These are phyloP conservation scores for Barnettozyma salicaria DNA, from an alignment of 805 yeast genomes.

Conservation along the genomic window DNA sequence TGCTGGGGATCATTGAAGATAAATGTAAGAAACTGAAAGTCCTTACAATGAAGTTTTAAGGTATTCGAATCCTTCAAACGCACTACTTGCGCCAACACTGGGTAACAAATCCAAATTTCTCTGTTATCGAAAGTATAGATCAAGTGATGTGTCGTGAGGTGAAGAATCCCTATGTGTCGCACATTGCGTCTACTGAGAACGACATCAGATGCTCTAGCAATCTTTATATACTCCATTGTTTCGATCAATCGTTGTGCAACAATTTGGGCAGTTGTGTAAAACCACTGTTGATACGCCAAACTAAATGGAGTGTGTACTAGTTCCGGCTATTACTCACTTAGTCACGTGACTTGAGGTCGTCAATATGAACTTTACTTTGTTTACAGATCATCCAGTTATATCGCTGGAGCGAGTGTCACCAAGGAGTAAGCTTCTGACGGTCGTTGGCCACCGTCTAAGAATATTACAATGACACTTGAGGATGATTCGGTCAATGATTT, in stretches of 20 bases:
- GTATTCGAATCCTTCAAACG: slow-evolving; percentile 37
- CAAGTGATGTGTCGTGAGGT: slow-evolving; percentile 69
- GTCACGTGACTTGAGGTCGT: too few species aligned
- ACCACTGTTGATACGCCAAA: too few species aligned
- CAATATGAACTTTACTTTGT: too few species aligned
- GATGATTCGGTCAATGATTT: slow-evolving; percentile 9
- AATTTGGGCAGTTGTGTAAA: too few species aligned
- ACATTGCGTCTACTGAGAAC: slow-evolving; percentile 54
- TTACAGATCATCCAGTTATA: not conserved
- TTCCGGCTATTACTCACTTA: too few species aligned
- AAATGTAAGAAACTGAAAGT: slow-evolving; percentile 74
- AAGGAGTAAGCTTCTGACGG: too few species aligned
- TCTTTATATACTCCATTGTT: slow-evolving; percentile 22
- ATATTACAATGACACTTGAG: slow-evolving; percentile 2
- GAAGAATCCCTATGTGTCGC: slow-evolving; percentile 52
- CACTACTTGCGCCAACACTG: slow-evolving; percentile 54
- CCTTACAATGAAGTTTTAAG: slow-evolving; percentile 72
- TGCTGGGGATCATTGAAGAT: slow-evolving; percentile 56
- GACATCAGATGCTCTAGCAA: slow-evolving; percentile 40
- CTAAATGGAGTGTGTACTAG: too few species aligned
- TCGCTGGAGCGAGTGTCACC: not conserved
- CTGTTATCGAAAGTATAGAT: slow-evolving; percentile 46
- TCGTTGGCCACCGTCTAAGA: too few species aligned
- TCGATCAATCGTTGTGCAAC: too few species aligned
- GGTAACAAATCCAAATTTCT: slow-evolving; percentile 92